Conservation (phyloP, 768 basidiomycete species). For the Lactifluus pinguis region DNA sequence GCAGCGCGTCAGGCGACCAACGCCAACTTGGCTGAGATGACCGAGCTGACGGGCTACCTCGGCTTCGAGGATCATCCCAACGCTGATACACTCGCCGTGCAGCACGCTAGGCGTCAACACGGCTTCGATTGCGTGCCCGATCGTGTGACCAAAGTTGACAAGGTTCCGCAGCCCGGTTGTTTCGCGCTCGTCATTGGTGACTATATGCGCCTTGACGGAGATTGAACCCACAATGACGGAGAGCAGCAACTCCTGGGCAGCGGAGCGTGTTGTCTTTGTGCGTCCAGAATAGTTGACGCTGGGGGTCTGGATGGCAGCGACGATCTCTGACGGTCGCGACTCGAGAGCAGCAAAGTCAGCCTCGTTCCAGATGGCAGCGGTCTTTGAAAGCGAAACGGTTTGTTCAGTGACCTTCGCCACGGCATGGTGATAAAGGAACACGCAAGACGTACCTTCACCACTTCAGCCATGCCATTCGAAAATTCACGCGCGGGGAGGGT, state of each 20-base stretch:
- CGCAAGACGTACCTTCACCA: conserved; percentile 67
- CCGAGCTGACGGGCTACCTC: conserved; percentile 88
- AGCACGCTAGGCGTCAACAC: conserved; percentile 88
- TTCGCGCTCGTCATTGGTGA: conserved; percentile 94
- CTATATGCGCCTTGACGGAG: conserved; percentile 93
- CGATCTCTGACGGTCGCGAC: conserved; percentile 74
- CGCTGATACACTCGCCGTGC: conserved; percentile 92
- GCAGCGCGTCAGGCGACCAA: conserved; percentile 82
- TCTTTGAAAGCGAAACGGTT: conserved; percentile 38
- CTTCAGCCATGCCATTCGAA: conserved; percentile 98
- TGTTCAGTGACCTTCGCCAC: neutral
- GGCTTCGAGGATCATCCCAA: conserved; percentile 96
- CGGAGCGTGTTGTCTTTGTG: conserved; percentile 54
- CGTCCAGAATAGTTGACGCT: conserved; percentile 50
- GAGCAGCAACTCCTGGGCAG: conserved; percentile 76
- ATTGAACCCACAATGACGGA: conserved; percentile 89
- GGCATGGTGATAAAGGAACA: neutral
- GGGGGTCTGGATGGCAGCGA: conserved; percentile 72
- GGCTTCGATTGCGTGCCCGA: conserved; percentile 98
- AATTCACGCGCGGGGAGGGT: conserved; percentile 89
- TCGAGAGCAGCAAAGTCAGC: conserved; percentile 83
- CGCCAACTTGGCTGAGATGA: conserved; percentile 81
- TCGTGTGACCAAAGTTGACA: conserved; percentile 98
- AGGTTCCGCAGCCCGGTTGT: conserved; percentile 87
- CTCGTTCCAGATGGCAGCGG: conserved; percentile 98